These are phyloP conservation scores for Paramyrothecium roridum DNA, from an alignment of 2,329 filamentous ascomycete genomes.

Conservation along the genomic window DNA sequence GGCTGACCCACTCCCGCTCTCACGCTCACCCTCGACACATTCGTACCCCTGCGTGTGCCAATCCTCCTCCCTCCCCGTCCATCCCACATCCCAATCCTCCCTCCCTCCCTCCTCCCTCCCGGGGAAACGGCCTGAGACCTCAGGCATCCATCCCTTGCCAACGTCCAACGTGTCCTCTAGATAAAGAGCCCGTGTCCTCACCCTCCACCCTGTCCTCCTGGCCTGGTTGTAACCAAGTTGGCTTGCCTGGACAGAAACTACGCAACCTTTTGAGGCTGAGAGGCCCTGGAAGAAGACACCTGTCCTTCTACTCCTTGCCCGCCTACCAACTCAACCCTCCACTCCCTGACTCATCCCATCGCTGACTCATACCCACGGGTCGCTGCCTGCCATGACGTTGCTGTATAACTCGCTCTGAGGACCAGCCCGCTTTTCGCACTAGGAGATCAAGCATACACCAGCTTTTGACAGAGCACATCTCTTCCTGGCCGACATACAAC, in stretches of 20 bases:
- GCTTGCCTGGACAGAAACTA: conserved; percentile 2
- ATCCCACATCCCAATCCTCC: too few relatives aligned
- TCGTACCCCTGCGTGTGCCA: conserved; percentile 1
- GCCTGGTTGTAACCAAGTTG: conserved; percentile 14
- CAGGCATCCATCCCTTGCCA: conserved; percentile 18
- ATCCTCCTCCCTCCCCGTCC: conserved; percentile 1
- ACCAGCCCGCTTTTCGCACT: conserved; percentile 2
- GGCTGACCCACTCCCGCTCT: too few relatives aligned
- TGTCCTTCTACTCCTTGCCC: conserved; percentile 5
- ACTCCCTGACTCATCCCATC: conserved; percentile 14
- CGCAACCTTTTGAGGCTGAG: conserved; percentile 4
- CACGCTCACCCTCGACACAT: too few relatives aligned
- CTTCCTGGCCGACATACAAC: conserved; percentile 5
- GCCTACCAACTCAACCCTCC: neutral
- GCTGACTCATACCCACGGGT: conserved; percentile 16
- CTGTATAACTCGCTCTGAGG: conserved; percentile 10
- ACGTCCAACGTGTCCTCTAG: conserved; percentile 27
- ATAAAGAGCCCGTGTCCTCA: conserved; percentile 28
- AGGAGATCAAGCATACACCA: too few relatives aligned
- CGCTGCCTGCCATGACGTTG: conserved; percentile 18
- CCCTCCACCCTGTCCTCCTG: conserved; percentile 14
- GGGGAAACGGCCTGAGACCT: conserved; percentile 13
- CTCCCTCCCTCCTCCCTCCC: conserved; percentile 8
- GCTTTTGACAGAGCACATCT: neutral
- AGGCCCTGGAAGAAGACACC: conserved; percentile 6